These are phyloP conservation scores for Cystobasidiaceae sp. DNA, from an alignment of 1,284 basidiomycete species.

Conservation along the genomic window DNA sequence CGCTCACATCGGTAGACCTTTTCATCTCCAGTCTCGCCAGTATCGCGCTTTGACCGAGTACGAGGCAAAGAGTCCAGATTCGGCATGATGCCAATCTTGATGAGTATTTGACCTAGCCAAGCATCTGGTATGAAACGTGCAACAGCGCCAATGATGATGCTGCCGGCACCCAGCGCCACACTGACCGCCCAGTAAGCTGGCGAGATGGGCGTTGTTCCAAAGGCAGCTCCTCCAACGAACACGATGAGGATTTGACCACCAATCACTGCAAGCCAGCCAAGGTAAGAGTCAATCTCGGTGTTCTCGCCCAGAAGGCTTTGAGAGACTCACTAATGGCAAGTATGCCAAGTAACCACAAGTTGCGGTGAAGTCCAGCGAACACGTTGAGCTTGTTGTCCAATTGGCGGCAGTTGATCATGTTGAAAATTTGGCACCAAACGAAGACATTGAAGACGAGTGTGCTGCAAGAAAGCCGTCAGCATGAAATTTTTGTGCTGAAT, in stretches of 20 bases:
- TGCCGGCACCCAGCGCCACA: conserved; percentile 9
- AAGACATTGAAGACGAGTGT: conserved; percentile 36
- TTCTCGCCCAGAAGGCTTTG: neutral
- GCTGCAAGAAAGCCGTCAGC: conserved; percentile 29
- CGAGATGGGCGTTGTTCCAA: conserved; percentile 25
- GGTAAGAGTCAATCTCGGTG: neutral
- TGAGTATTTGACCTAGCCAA: conserved; percentile 10
- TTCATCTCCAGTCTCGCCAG: conserved; percentile 5
- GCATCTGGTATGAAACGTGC: conserved; percentile 21
- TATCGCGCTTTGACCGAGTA: neutral
- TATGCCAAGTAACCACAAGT: conserved; percentile 33
- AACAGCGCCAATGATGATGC: conserved; percentile 14
- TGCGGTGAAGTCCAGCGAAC: conserved; percentile 32
- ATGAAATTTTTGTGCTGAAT: neutral
- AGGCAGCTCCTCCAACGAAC: conserved; percentile 36
- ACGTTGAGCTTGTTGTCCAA: conserved; percentile 32
- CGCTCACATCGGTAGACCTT: conserved; percentile 21
- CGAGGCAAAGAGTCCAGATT: conserved; percentile 16
- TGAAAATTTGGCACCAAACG: conserved; percentile 38
- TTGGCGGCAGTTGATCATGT: conserved; percentile 34
- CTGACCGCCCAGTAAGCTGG: conserved; percentile 20
- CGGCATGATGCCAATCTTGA: conserved; percentile 21
- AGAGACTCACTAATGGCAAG: conserved; percentile 33
- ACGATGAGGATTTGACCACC: conserved; percentile 34
- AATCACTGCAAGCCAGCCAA: conserved; percentile 2